A percentile compares a stretch with the other conserved stretches of the same genome.
Conservation (phyloP, 805 yeast genomes). For the Ogataea henricii region DNA sequence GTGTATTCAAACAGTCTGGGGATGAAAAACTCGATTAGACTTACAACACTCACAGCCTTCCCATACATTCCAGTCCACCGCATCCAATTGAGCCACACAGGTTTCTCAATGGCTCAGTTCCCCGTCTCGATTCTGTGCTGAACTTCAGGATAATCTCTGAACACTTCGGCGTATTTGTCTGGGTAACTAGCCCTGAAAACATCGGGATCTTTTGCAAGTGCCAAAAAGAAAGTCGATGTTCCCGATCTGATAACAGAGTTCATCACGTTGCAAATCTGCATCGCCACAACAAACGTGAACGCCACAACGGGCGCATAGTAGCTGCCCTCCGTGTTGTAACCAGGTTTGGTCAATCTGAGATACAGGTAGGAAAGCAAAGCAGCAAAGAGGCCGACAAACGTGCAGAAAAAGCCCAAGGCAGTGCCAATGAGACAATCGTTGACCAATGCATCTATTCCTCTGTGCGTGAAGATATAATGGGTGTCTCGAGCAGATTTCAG, state of each 20-base stretch:
- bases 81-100: background rate
- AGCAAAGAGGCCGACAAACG: conserved; percentile 58
- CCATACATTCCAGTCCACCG: too few relatives aligned
- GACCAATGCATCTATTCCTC: conserved; percentile 82
- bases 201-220: conserved; percentile 81
- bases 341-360: conserved; percentile 71
- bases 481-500: conserved; percentile 77
- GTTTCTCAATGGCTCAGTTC: background rate
- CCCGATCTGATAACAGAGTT: conserved; percentile 76
- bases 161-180: conserved; percentile 47
- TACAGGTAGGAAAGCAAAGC: conserved; percentile 51
- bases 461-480: conserved; percentile 68
- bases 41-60: too few relatives aligned
- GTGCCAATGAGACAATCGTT: conserved; percentile 83
- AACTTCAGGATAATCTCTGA: conserved; percentile 50
- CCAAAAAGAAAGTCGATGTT: conserved; percentile 76
- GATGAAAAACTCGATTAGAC: too few relatives aligned
- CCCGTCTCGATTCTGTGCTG: conserved; percentile 41
- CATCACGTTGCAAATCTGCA: conserved; percentile 72
- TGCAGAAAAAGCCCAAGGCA: conserved; percentile 70
- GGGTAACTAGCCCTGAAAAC: conserved; percentile 74
- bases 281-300: conserved; percentile 56
- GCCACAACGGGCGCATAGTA: conserved; percentile 42
- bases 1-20: too few relatives aligned
- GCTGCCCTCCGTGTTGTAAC: conserved; percentile 43